phyloP scores from a whole-genome alignment of 805 yeast genomes.

The Torulaspora microellipsoides region DNA sequence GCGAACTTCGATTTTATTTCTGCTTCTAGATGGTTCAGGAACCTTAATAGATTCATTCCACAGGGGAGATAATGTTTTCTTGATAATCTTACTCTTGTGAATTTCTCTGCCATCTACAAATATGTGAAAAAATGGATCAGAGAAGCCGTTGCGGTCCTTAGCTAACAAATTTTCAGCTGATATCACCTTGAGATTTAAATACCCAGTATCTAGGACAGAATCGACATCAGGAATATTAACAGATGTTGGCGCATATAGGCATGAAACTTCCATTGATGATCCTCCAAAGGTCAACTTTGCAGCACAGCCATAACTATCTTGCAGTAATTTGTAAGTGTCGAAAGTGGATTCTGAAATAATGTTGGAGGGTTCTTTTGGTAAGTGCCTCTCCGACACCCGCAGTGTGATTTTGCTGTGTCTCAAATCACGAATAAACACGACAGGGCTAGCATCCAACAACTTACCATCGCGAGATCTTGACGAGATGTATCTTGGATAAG shows the following conservation, averaged over 20 bases:
- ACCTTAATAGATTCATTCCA: conserved; percentile 68
- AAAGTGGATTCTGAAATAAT: conserved; percentile 47
- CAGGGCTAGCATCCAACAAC: conserved; percentile 48
- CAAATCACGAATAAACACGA: conserved; percentile 66
- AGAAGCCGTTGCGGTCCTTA: conserved; percentile 69
- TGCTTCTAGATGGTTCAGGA: conserved; percentile 59
- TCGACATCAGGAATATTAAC: conserved; percentile 53
- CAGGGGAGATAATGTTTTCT: conserved; percentile 64
- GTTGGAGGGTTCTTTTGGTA: conserved; percentile 45
- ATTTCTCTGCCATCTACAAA: conserved; percentile 49
- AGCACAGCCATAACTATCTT: conserved; percentile 45
- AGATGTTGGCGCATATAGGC: conserved; percentile 59
- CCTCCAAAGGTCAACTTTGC: conserved; percentile 42
- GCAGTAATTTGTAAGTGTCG: conserved; percentile 51
- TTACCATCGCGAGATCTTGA: conserved; percentile 44
- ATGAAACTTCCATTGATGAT: conserved; percentile 42
- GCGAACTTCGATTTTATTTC: conserved; percentile 44
- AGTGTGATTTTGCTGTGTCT: conserved; percentile 53
- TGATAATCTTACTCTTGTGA: conserved; percentile 55
- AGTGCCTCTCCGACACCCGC: conserved; percentile 51
- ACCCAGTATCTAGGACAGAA: conserved; percentile 65
- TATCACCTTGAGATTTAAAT: conserved; percentile 50
- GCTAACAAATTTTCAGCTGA: conserved; percentile 51
- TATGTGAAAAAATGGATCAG: conserved; percentile 65
- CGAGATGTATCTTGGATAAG: conserved; percentile 54